A percentile compares a stretch with the other conserved stretches of the same genome.
Evolutionary conservation across 108 stramenopile species (phyloP).

Genomic region (Fragilaria crotonensis): DNA sequence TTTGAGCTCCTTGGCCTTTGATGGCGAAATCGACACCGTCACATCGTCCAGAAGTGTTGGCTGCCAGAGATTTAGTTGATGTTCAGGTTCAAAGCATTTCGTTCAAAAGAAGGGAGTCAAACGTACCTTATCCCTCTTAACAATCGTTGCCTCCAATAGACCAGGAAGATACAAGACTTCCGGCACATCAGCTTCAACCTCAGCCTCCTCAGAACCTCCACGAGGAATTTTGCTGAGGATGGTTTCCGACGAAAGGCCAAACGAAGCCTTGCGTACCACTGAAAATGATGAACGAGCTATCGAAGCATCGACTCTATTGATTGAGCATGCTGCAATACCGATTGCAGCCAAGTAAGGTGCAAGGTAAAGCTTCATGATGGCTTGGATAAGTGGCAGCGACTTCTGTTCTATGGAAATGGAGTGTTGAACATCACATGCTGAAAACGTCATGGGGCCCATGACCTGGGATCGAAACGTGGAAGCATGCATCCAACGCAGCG

Average conservation of each 20-base stretch:
- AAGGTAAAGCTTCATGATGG: background rate
- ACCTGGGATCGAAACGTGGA: background rate
- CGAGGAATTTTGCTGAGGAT: background rate
- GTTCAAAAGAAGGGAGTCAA: background rate
- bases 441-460: background rate
- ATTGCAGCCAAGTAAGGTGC: background rate
- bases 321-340: background rate
- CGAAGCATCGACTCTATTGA: background rate
- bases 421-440: background rate
- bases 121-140: conserved; percentile 43
- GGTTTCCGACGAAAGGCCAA: background rate
- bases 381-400: too few relatives aligned
- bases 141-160: conserved; percentile 54
- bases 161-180: conserved; percentile 70
- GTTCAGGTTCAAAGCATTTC: background rate
- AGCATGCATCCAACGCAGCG: too few relatives aligned
- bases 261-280: background rate
- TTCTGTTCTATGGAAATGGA: background rate
- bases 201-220: conserved; percentile 14
- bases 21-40: conserved; percentile 41
- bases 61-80: background rate
- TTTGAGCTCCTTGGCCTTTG: conserved; percentile 77
- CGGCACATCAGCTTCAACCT: conserved; percentile 19
- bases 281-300: background rate
- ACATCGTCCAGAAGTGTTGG: conserved; percentile 36